A percentile compares a stretch with the other conserved stretches of the same genome.
Evolutionary conservation across 1,284 basidiomycete genomes (phyloP).

Genomic region (Pseudozyma sp.): DNA sequence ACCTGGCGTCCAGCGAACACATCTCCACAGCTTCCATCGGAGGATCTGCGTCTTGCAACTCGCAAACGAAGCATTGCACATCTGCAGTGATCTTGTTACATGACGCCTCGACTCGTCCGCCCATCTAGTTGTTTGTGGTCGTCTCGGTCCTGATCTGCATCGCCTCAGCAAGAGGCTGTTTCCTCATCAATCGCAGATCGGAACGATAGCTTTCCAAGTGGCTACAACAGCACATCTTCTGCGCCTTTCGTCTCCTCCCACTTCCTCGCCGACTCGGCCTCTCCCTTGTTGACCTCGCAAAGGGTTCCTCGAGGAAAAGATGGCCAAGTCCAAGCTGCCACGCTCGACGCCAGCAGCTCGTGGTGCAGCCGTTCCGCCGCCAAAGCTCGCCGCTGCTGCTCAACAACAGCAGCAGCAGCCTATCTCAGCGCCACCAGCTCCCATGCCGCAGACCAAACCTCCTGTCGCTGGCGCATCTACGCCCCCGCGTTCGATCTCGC

Average conservation of each 20-base stretch:
- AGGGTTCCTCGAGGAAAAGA: slow-evolving; percentile 21
- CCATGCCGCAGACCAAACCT: slow-evolving; percentile 22
- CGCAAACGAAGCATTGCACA: slow-evolving; percentile 3
- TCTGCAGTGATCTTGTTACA: slow-evolving; percentile 18
- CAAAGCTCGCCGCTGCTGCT: slow-evolving; percentile 49
- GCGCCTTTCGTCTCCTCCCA: neutral
- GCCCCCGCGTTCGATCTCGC: slow-evolving; percentile 39
- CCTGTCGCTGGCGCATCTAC: slow-evolving; percentile 40
- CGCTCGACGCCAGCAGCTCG: slow-evolving; percentile 48
- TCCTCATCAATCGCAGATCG: neutral
- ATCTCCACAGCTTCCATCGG: slow-evolving; percentile 7
- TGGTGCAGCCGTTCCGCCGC: slow-evolving; percentile 36
- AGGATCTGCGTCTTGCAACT: slow-evolving; percentile 8
- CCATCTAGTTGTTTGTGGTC: slow-evolving; percentile 12
- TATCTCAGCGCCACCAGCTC: slow-evolving; percentile 17
- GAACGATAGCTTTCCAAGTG: neutral
- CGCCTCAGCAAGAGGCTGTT: neutral
- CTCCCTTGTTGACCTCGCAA: slow-evolving; percentile 19
- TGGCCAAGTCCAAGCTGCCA: slow-evolving; percentile 55
- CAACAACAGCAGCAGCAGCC: slow-evolving; percentile 30
- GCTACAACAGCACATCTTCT: neutral
- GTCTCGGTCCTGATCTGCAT: slow-evolving; percentile 21
- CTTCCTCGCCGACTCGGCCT: neutral
- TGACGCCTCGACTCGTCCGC: slow-evolving; percentile 17
- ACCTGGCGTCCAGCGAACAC: neutral